Base-by-base conservation (phyloP, 148 eudicot genomes). In the Drosera capensis region DNA sequence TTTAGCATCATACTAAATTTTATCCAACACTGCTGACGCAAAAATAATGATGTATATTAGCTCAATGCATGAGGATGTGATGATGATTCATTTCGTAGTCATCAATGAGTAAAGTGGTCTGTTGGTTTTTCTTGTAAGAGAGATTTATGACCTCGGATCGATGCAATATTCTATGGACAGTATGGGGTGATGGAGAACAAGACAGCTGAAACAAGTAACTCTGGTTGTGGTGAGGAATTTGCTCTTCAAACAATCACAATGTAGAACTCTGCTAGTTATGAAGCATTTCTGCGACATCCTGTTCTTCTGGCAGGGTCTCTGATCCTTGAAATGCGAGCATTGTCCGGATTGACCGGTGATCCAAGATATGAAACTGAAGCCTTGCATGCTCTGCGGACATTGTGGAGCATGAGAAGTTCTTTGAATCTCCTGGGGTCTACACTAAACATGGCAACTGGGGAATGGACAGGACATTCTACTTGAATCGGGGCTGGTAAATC, bases 401-500 rank as follows among this genome's bases (percentile, higher is more conserved):
- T 88, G 52, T 88, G 97, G 97, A 80, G 94, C 63, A 83, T 88
- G 86, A 70, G 97, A 55, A 88, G 97, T 61, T 69, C 97, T 36
- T 58, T 88, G 66, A 83, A 88, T 80, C 81, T 88, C 51, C 49
- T 88, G 18, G 97, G 97, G 48, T 80, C 87, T 44, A 88, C 94
- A 51, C 73, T 88, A 52, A 94, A 88, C 71, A 92, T 88, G 52
- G 57, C 43, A 59, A 78, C 71, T 60, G 97, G 97, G 49, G 69
- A 75, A 50, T 88, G 97, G 97, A 71, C 84, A 48, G 97, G 80
- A 60, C 65, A 68, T 69, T 88, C 97, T 28, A 68, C 92, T 36
- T 94, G 97, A 36, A 88, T 88, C 35, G 97, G 97, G 8, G 97
- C 97, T 56, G 97, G 97, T 83, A 75, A 54, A n/a, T n/a, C n/a